A percentile compares a stretch with the other conserved stretches of the same genome.
phyloP scores from a whole-genome alignment of 108 stramenopile genomes.

The Phaeodactylum tricornutum region DNA sequence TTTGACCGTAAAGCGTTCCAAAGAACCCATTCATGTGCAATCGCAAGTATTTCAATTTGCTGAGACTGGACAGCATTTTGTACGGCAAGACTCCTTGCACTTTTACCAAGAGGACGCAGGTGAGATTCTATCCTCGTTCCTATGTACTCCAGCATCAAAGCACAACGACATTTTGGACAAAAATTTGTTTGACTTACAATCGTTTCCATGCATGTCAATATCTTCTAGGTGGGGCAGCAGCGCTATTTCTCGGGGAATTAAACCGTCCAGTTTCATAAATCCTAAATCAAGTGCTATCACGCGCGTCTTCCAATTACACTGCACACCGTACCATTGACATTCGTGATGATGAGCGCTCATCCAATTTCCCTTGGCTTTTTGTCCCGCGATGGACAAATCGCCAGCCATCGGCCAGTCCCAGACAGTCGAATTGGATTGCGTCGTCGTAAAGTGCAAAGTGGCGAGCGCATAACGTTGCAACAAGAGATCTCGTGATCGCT shows the following conservation, averaged over 20 bases:
- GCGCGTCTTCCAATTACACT: conserved; percentile 20
- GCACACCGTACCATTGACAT: conserved; percentile 49
- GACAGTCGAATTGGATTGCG: conserved; percentile 15
- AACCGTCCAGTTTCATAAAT: conserved; percentile 35
- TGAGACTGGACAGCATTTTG: conserved; percentile 17
- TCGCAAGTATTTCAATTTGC: conserved; percentile 29
- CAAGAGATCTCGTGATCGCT: conserved; percentile 7
- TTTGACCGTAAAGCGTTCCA: conserved; percentile 37
- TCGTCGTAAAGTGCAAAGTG: conserved; percentile 31
- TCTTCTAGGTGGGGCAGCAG: conserved; percentile 32
- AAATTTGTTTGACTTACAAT: conserved; percentile 23
- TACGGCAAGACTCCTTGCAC: conserved; percentile 37
- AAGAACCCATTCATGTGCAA: conserved; percentile 63
- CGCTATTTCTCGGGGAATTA: conserved; percentile 40
- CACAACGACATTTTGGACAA: no score
- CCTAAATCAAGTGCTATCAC: conserved; percentile 35
- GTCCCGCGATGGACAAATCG: not conserved
- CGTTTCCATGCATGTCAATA: conserved; percentile 50
- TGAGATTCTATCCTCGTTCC: not conserved
- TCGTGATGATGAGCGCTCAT: conserved; percentile 30
- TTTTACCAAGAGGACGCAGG: no score
- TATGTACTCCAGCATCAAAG: not conserved
- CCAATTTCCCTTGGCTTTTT: conserved; percentile 25
- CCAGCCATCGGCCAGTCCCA: conserved; percentile 20
- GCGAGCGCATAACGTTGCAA: conserved; percentile 43